Evolutionary conservation across 1,284 basidiomycete species (phyloP), one percentile per base, ranked within the genome.

Genomic region (Cryptococcus hybrid): DNA sequence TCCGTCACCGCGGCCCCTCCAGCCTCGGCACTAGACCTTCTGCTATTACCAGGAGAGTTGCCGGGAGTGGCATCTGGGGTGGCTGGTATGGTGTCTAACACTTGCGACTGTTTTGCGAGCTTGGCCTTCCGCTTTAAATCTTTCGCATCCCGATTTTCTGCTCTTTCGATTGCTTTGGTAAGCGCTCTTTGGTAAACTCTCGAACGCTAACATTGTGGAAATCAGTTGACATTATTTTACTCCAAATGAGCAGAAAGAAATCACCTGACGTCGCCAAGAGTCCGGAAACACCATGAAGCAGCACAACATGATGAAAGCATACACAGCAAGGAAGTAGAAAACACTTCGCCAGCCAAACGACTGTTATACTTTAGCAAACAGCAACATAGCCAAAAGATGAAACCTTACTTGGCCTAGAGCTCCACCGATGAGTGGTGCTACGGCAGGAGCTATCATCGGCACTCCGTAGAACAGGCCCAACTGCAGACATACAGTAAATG

Each of bases 301-400:
- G 48, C 84, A 50, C 51, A 84, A 79, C 61, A 83, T 84, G 44
- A 82, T 52, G 5, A 83, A 84, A 7, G 84, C 84, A 53, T 87
- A 82, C 47, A 85, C 85, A 1, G 84, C 80, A 24, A 92, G 82
- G 72, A 92, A 90, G 82, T 88, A 93, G 73, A 93, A 90, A 0
- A 85, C 84, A 5, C 85, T 84, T 35, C 88, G 83, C 90, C 91
- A 93, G 56, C 80, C 81, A 70, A 87, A 87, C 0, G 80, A 82
- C 60, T 86, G 80, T 3, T 5, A 9, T 45, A 24, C 15, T 46
- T 24, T 39, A 5, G 30, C 35, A 49, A 9, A 34, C 36, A 54
- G 36, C 45, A 7, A 11, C 30, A 6, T 3, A 30, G 47, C 11
- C 18, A 12, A 12, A 42, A 7, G 30, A 46, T 9, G 34, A 9